These are phyloP conservation scores for Cicer chorassanicum DNA, from an alignment of 306 rosid species.

Conservation along the genomic window DNA sequence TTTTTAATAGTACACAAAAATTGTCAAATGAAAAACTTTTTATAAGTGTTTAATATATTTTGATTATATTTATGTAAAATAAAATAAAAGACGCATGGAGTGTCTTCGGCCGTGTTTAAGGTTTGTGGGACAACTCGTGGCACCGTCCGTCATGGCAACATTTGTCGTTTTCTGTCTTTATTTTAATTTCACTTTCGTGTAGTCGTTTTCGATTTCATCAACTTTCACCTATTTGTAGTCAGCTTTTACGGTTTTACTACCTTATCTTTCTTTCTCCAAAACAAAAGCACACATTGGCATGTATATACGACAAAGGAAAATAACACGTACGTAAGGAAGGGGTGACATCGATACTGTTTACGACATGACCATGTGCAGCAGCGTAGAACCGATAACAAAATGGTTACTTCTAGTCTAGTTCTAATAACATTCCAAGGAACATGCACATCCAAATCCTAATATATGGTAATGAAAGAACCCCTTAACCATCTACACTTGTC, in stretches of 20 bases:
- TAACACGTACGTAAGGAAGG: constrained; percentile 9
- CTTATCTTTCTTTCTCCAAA: not conserved
- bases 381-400: not conserved
- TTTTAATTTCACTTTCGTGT: not conserved
- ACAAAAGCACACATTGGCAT: not conserved
- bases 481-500: not conserved
- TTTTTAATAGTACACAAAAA: too few species aligned
- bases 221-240: not conserved
- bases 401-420: too few species aligned
- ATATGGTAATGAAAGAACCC: not conserved
- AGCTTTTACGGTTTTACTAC: not conserved
- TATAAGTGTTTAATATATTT: too few species aligned
- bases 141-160: constrained; percentile 28
- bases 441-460: too few species aligned
- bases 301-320: constrained; percentile 40
- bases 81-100: too few species aligned
- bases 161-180: constrained; percentile 41
- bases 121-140: constrained; percentile 4
- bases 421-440: too few species aligned
- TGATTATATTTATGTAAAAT: too few species aligned
- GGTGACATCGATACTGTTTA: constrained; percentile 17
- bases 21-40: too few species aligned
- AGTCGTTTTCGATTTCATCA: constrained; percentile 37
- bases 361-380: constrained; percentile 17
- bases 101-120: too few species aligned